Evolutionary conservation across 441 rosid species (phyloP), one percentile per base, ranked within the genome.

Genomic region (Gossypium laxum): DNA sequence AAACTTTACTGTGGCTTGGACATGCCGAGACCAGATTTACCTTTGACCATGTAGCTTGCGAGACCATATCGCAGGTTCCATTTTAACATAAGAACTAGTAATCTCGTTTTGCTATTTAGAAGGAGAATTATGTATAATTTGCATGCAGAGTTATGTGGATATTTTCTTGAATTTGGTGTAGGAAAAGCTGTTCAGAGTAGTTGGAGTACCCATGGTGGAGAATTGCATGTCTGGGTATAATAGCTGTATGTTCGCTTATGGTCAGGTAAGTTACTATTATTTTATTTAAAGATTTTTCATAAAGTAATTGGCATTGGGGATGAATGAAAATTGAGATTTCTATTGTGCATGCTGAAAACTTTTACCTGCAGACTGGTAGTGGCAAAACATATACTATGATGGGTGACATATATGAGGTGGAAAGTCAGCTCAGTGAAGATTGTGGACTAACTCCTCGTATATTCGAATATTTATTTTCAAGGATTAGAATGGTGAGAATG

Each of bases 351-450:
- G 58, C 15, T 54, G 47, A 48, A 64, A n/a, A 18, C 26, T 47
- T 58, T 78, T 58, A 67, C 69, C 38, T 88, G 75, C 89, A 93
- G 98, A 93, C 98, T 60, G 98, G 96, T 72, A 93, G 97, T 80
- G 98, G 98, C 72, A 93, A 93, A 86, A 93, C 98, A 2, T 83
- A 93, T 72, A 93, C 98, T 30, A 91, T 93, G 97, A 87, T 93
- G 96, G 97, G 98, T 18, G 94, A 89, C 73, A 85, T 93, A 77
- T 72, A 79, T 74, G 87, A 82, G 66, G 78, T 72, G 38, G 93
- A 85, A 75, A 89, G 83, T 43, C 70, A 76, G 69, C 84, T 87
- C 11, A 73, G 76, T 51, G 89, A 84, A 76, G 87, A 88, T 52
- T 88, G 90, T 14, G 98, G 98, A 82, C 89, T 93, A 77, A 89